Evolutionary conservation across 805 yeast genomes (phyloP), one percentile per base, ranked within the genome.

Genomic region (Clavispora fructus): DNA sequence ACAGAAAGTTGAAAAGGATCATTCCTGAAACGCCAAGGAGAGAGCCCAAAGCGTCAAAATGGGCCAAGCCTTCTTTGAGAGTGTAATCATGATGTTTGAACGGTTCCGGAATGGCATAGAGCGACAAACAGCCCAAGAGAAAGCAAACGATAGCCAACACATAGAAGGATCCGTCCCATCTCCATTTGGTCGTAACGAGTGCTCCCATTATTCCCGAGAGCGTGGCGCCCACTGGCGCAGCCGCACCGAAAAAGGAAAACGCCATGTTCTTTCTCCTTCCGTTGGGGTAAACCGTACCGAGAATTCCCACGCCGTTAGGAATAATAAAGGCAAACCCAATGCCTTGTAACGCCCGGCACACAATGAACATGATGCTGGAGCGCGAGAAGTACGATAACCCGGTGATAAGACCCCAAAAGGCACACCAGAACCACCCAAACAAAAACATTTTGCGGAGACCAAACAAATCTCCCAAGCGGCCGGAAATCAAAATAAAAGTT

Each of bases 391-490:
- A 61, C 0, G 86, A 65, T 3, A 85, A 55, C 0, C 91, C 92
- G 3, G 79, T 73, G 16, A 86, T 62, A 41, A 84, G 52, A 1
- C 82, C 67, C 85, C 89, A 82, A 0, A 84, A 29, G 0, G 73
- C 55, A 2, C 75, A 63, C 79, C 86, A 76, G 7, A 62, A 41
- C 62, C 81, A 80, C 1, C 92, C 89, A 5, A 69, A 54, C 0
- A 80, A 37, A 44, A 82, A 69, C n/a, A 79, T 62, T 35, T 60
- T 65, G 47, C 79, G 81, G 44, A 83, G 68, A 0, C 94, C 94
- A 53, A 78, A 79, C 11, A 85, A 67, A 56, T 86, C 95, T 30
- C 95, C 94, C 40, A 84, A 57, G 42, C 82, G 72, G 8, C 94
- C 94, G 32, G 85, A 75, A 5, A 82, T 68, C 32, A 86, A 61